Conservation (phyloP, 208 protist genomes). For the Herpetomonas tarakana region DNA sequence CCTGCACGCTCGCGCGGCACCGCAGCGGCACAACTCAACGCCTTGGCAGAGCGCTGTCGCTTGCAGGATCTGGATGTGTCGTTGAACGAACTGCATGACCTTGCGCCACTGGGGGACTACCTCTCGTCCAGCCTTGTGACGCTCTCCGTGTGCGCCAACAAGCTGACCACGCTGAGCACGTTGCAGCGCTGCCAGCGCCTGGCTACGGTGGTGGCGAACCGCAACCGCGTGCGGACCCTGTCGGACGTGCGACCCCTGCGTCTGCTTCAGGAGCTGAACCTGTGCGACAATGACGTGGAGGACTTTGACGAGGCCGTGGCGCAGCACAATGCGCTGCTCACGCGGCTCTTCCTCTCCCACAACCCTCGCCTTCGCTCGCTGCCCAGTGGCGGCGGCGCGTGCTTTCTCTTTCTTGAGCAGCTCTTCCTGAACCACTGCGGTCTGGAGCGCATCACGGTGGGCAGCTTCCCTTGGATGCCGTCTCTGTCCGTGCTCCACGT, state of each 20-base stretch:
- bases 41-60: slow-evolving; percentile 25
- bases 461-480: slow-evolving; percentile 53
- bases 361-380: slow-evolving; percentile 39
- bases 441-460: slow-evolving; percentile 28
- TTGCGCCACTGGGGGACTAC: slow-evolving; percentile 32
- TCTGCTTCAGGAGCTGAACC: slow-evolving; percentile 57
- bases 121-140: slow-evolving; percentile 28
- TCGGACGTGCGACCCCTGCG: slow-evolving; percentile 25
- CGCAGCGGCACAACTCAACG: slow-evolving; percentile 48
- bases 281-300: slow-evolving; percentile 52
- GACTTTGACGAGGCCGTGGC: slow-evolving; percentile 14
- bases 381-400: slow-evolving; percentile 6
- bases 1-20: slow-evolving; percentile 35
- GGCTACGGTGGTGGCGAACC: slow-evolving; percentile 35
- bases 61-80: slow-evolving; percentile 53
- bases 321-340: slow-evolving; percentile 24
- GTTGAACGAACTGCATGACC: slow-evolving; percentile 34
- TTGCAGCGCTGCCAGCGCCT: slow-evolving; percentile 48
- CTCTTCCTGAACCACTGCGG: slow-evolving; percentile 72
- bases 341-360: slow-evolving; percentile 60
- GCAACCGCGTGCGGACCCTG: slow-evolving; percentile 43
- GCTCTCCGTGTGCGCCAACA: slow-evolving; percentile 40
- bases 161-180: slow-evolving; percentile 34
- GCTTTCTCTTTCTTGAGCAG: slow-evolving; percentile 52
- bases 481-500: slow-evolving; percentile 66